These are phyloP conservation scores for Westerdykella sp. DNA, from an alignment of 2,329 filamentous ascomycete genomes.

Conservation along the genomic window DNA sequence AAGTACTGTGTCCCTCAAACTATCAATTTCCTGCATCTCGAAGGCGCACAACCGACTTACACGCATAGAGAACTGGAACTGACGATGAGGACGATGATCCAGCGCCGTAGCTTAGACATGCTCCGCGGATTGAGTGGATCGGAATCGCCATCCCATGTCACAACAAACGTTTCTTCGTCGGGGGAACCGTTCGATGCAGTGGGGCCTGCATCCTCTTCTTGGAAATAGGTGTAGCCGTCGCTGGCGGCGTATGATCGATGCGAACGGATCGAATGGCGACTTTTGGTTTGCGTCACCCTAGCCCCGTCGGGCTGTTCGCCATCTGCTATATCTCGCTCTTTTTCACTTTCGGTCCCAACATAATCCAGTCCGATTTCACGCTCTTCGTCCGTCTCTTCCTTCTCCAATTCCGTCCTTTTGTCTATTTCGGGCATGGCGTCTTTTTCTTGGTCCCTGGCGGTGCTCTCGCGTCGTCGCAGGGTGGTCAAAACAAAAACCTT, in stretches of 20 bases:
- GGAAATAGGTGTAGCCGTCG: conserved; percentile 35
- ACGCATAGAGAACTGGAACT: conserved; percentile 71
- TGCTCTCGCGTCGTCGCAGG: no score
- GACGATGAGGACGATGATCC: conserved; percentile 72
- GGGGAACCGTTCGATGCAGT: conserved; percentile 15
- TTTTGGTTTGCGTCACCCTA: conserved; percentile 6
- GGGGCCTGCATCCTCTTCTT: conserved; percentile 13
- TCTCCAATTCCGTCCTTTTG: no score
- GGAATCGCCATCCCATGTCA: conserved; percentile 66
- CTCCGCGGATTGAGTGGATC: conserved; percentile 72
- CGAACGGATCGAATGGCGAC: conserved; percentile 18
- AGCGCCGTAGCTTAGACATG: conserved; percentile 61
- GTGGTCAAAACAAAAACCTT: no score
- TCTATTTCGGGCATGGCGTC: no score
- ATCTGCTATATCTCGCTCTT: background rate
- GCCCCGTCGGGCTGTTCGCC: background rate
- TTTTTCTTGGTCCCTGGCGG: no score
- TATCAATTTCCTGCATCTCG: background rate
- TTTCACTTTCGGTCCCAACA: background rate
- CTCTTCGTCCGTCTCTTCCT: no score
- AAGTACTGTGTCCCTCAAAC: conserved; percentile 53
- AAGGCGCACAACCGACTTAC: conserved; percentile 49
- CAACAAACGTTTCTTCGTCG: conserved; percentile 53
- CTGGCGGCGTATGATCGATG: conserved; percentile 33
- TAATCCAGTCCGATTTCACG: no score